These are phyloP conservation scores for Nannizziopsis arthrosporioides DNA, from an alignment of 2,329 filamentous ascomycete species.

Conservation along the genomic window DNA sequence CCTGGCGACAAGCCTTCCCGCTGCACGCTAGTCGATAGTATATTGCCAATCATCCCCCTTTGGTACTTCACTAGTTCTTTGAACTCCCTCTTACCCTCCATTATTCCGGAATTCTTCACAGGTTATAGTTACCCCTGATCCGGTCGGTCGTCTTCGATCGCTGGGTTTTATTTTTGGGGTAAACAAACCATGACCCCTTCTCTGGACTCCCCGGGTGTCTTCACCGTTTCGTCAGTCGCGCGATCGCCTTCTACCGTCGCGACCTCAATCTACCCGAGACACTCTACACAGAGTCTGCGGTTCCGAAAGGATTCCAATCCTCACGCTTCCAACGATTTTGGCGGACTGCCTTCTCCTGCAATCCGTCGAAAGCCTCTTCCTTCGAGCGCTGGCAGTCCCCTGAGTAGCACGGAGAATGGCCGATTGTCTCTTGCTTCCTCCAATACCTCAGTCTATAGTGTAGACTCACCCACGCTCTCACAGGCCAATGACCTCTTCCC, in stretches of 20 bases:
- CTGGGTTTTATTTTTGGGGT: background rate
- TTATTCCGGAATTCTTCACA: background rate
- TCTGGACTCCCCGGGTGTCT: constrained; percentile 1
- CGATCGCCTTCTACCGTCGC: background rate
- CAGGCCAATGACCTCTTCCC: constrained; percentile 22
- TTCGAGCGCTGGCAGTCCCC: constrained; percentile 35
- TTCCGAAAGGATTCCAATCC: background rate
- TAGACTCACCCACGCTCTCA: constrained; percentile 18
- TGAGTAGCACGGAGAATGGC: constrained; percentile 23
- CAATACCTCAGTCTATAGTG: background rate
- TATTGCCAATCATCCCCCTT: constrained; percentile 9
- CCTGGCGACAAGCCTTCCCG: constrained; percentile 7
- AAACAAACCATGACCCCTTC: constrained; percentile 4
- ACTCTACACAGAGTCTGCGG: background rate
- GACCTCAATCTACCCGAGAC: background rate
- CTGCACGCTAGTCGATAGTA: constrained; percentile 7
- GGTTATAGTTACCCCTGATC: constrained; percentile 7
- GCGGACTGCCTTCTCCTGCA: constrained; percentile 22
- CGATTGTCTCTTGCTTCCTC: background rate
- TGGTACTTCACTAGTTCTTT: background rate
- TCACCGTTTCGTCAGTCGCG: constrained; percentile 1
- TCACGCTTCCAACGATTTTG: background rate
- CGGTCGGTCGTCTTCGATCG: constrained; percentile 1
- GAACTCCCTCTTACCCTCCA: constrained; percentile 1
- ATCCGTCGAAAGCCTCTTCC: constrained; percentile 46